phyloP scores from a whole-genome alignment of 257 asterid genomes.

The Solanum clarkiae region DNA sequence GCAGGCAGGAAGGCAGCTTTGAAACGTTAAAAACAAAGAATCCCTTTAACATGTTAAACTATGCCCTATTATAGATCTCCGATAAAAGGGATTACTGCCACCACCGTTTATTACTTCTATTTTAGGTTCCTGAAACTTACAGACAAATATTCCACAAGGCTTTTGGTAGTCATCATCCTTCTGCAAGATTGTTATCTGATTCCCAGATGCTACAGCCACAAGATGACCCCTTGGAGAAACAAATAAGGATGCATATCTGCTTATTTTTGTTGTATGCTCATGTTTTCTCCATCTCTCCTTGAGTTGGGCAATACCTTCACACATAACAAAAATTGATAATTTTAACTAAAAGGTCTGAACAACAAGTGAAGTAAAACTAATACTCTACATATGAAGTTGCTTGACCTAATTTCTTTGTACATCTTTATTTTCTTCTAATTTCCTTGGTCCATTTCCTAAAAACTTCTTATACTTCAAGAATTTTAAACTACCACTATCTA shows the following conservation, averaged over 20 bases:
- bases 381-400: background rate
- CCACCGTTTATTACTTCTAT: background rate
- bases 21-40: background rate
- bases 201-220: slow-evolving; percentile 80
- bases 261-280: slow-evolving; percentile 34
- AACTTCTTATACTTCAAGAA: background rate
- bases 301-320: slow-evolving; percentile 53
- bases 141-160: slow-evolving; percentile 62
- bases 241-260: slow-evolving; percentile 53
- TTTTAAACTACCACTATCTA: background rate
- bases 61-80: background rate
- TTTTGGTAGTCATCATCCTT: slow-evolving; percentile 75
- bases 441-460: background rate
- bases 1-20: background rate
- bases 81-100: background rate
- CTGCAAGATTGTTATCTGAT: slow-evolving; percentile 60
- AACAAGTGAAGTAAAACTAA: background rate
- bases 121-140: slow-evolving; percentile 41
- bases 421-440: background rate
- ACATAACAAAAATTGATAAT: background rate
- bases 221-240: slow-evolving; percentile 67
- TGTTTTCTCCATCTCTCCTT: slow-evolving; percentile 70
- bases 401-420: background rate
- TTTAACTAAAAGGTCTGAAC: background rate
- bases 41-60: background rate